A percentile compares a stretch with the other conserved stretches of the same genome.
Conservation (phyloP, 179 eudicot genomes). For the Camellia oleifera region DNA sequence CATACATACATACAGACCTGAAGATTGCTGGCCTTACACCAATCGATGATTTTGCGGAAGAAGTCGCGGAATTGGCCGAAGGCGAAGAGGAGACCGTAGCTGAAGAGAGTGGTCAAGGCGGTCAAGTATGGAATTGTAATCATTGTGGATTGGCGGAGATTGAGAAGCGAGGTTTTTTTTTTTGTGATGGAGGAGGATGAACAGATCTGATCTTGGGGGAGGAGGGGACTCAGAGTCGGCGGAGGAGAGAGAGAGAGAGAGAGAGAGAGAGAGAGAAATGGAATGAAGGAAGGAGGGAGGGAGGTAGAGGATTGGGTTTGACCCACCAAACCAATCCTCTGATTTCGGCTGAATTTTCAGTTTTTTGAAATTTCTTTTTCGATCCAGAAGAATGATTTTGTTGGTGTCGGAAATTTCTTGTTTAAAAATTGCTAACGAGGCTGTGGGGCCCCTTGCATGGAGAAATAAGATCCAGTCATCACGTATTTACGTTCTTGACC, state of each 20-base stretch:
- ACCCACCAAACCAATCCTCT: slow-evolving; percentile 17
- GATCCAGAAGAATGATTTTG: background rate
- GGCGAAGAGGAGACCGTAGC: slow-evolving; percentile 77
- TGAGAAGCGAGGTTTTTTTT: too few relatives aligned
- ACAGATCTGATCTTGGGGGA: slow-evolving; percentile 1
- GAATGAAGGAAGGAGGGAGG: background rate
- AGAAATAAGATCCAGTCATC: too few relatives aligned
- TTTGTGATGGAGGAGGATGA: background rate
- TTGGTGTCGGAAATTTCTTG: background rate
- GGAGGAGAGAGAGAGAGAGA: slow-evolving; percentile 6
- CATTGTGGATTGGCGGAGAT: slow-evolving; percentile 37
- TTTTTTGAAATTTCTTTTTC: background rate
- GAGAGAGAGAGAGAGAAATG: slow-evolving; percentile 8
- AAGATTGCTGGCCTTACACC: slow-evolving; percentile 61
- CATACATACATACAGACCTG: slow-evolving; percentile 34
- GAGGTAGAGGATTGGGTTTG: slow-evolving; percentile 12
- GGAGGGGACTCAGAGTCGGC: background rate
- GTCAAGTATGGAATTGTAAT: slow-evolving; percentile 90
- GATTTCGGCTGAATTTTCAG: slow-evolving; percentile 6
- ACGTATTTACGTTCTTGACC: too few relatives aligned
- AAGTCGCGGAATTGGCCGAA: slow-evolving; percentile 89
- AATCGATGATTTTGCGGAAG: slow-evolving; percentile 63
- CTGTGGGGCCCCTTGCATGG: too few relatives aligned
- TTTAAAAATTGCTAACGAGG: background rate
- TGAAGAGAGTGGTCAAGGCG: slow-evolving; percentile 82